These are phyloP conservation scores for Spinacia oleracea DNA, from an alignment of 179 eudicot genomes.

Conservation along the genomic window DNA sequence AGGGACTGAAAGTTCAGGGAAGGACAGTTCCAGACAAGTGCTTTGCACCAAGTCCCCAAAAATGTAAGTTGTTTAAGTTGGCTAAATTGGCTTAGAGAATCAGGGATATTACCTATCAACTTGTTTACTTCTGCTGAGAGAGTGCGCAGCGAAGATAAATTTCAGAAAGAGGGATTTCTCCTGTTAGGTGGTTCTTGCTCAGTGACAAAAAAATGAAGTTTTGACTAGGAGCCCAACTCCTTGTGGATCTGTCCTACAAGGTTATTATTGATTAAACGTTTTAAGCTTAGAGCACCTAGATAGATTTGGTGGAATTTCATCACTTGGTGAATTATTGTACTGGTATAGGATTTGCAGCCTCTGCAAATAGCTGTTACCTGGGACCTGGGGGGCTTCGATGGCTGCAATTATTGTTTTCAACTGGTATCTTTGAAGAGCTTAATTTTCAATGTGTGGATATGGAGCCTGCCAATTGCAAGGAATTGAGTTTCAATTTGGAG, in stretches of 20 bases:
- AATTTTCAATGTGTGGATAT: background rate
- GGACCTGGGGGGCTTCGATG: constrained; percentile 25
- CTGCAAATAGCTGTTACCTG: constrained; percentile 15
- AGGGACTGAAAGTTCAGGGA: constrained; percentile 26
- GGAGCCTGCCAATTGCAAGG: background rate
- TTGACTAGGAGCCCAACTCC: constrained; percentile 10
- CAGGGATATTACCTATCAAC: constrained; percentile 16
- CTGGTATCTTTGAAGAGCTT: background rate
- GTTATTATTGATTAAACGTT: background rate
- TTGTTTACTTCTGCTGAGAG: background rate
- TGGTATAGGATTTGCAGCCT: constrained; percentile 14
- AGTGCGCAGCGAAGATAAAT: constrained; percentile 7
- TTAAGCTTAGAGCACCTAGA: constrained; percentile 20
- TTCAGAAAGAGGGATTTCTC: constrained; percentile 22
- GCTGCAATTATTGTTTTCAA: constrained; percentile 14
- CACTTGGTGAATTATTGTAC: constrained; percentile 7
- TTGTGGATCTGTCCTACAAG: constrained; percentile 22
- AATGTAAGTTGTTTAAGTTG: constrained; percentile 16
- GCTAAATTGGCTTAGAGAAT: constrained; percentile 13
- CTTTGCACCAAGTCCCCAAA: constrained; percentile 8
- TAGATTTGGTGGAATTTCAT: constrained; percentile 25
- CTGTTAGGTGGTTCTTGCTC: constrained; percentile 3
- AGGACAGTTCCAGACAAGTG: constrained; percentile 21
- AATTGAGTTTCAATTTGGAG: background rate
- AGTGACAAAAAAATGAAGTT: constrained; percentile 8